phyloP scores from a whole-genome alignment of 441 rosid species.

The Populus tomentosa region DNA sequence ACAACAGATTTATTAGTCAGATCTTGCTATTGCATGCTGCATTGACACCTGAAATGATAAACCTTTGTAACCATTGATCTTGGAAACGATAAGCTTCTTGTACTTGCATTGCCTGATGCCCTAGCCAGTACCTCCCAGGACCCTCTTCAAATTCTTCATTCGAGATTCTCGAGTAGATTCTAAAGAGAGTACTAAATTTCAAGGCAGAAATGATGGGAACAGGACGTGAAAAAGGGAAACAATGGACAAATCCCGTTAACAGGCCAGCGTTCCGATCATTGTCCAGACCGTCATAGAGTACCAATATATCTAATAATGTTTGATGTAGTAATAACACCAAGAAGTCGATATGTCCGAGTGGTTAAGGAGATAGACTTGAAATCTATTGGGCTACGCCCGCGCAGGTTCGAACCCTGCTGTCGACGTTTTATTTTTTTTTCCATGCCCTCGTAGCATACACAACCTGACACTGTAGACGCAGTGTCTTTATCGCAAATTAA shows the following conservation, averaged over 20 bases:
- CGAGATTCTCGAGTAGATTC: not conserved
- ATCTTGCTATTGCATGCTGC: not conserved
- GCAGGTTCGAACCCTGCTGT: constrained; percentile 97
- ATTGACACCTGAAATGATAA: not conserved
- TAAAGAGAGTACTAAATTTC: not conserved
- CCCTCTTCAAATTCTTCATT: not conserved
- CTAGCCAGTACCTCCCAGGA: too few relatives aligned
- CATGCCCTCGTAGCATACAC: too few relatives aligned
- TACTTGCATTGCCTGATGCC: too few relatives aligned
- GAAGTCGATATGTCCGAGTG: constrained; percentile 96
- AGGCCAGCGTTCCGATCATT: too few relatives aligned
- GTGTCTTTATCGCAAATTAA: too few relatives aligned
- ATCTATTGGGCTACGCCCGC: constrained; percentile 94
- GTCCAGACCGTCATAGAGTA: too few relatives aligned
- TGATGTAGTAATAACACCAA: accelerated
- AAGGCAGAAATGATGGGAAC: not conserved
- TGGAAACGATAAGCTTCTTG: too few relatives aligned
- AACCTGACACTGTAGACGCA: too few relatives aligned
- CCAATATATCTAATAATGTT: too few relatives aligned
- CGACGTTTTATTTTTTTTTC: not conserved
- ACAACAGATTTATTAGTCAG: not conserved
- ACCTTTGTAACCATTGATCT: too few relatives aligned
- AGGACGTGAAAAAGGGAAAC: not conserved
- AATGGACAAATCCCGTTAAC: not conserved
- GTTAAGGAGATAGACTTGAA: constrained; percentile 99